Base-by-base conservation (phyloP, 2,329 filamentous ascomycete species). In the Calonectria pseudoturangicola region DNA sequence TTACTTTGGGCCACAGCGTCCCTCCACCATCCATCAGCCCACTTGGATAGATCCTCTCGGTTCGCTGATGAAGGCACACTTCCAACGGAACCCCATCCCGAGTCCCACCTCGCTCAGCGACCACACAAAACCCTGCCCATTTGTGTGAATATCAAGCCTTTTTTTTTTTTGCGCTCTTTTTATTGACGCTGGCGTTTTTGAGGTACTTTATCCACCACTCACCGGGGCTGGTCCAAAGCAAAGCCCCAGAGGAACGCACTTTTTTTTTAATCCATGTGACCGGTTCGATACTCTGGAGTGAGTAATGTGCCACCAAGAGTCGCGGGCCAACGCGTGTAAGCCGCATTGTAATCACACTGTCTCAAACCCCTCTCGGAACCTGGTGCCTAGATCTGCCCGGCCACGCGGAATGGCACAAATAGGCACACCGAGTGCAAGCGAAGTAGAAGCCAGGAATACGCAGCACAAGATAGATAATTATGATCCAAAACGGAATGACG, bases 31-130 rank as follows among this genome's bases (percentile, higher is more conserved):
- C 58, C 18, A 18, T 63, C 58, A 63, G 58, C 27, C 58, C 58
- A 47, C 58, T 47, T 8, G 50, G 41, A 41, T 45, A 47, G 58
- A 63, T 63, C 58, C 39, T 63, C 54, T 25, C 54, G 41, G 41
- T 45, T 63, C 58, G 27, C 41, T 63, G 27, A 16, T 63, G 27
- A 41, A 63, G 45, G 30, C 41, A 27, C 41, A 30, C 27, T 47
- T 33, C 39, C 25, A 45, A 47, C 39, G 25, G 41, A 13, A 47
- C 58, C 27, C 58, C 58, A 63, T 63, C 41, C 58, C 58, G 58
- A 63, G 58, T 63, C 58, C 58, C 58, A 63, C 58, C 58, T 63
- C 27, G 41, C 41, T 47, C 58, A 47, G 58, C 12, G 39, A 33
- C 16, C 39, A 21, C 39, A 63, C 39, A 63, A 30, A 63, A 45